These are phyloP conservation scores for Sclerospora graminicola DNA, from an alignment of 352 stramenopile genomes.

Conservation along the genomic window DNA sequence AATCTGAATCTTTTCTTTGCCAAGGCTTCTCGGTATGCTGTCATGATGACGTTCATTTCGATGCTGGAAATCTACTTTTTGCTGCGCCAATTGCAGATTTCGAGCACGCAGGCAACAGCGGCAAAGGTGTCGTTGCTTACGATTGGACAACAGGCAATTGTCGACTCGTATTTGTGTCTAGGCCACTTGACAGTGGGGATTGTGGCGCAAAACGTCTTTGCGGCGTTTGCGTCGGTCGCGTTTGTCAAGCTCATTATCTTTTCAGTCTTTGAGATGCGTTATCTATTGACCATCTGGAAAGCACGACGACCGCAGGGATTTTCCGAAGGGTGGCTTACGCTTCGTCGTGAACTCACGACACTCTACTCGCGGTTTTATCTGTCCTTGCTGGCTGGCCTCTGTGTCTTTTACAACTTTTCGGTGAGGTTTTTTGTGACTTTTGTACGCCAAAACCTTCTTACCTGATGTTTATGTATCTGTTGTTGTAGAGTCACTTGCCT, in stretches of 20 bases:
- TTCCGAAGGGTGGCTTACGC: slow-evolving; percentile 73
- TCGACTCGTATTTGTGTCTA: slow-evolving; percentile 94
- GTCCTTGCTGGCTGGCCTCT: slow-evolving; percentile 84
- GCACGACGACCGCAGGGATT: slow-evolving; percentile 83
- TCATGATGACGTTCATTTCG: slow-evolving; percentile 81
- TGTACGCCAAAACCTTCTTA: not conserved
- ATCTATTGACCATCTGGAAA: slow-evolving; percentile 96
- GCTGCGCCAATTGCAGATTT: slow-evolving; percentile 75
- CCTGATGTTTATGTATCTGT: not conserved
- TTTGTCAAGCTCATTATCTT: slow-evolving; percentile 99
- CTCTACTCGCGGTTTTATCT: slow-evolving; percentile 95
- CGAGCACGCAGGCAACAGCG: slow-evolving; percentile 73
- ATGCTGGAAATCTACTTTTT: slow-evolving; percentile 84
- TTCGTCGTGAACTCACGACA: slow-evolving; percentile 89
- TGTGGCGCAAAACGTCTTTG: slow-evolving; percentile 91
- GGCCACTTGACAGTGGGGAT: slow-evolving; percentile 93
- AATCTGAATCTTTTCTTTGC: slow-evolving; percentile 78
- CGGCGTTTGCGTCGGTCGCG: slow-evolving; percentile 91
- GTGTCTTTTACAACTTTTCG: slow-evolving; percentile 89
- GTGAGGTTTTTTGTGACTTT: slow-evolving; percentile 19
- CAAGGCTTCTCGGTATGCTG: slow-evolving; percentile 66
- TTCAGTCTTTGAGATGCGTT: slow-evolving; percentile 98
- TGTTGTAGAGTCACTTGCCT: slow-evolving; percentile 63
- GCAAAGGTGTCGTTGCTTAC: slow-evolving; percentile 75
- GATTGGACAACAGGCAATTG: slow-evolving; percentile 78